phyloP scores from a whole-genome alignment of 1,284 basidiomycete genomes.

The Singerocomus inundabilis region DNA sequence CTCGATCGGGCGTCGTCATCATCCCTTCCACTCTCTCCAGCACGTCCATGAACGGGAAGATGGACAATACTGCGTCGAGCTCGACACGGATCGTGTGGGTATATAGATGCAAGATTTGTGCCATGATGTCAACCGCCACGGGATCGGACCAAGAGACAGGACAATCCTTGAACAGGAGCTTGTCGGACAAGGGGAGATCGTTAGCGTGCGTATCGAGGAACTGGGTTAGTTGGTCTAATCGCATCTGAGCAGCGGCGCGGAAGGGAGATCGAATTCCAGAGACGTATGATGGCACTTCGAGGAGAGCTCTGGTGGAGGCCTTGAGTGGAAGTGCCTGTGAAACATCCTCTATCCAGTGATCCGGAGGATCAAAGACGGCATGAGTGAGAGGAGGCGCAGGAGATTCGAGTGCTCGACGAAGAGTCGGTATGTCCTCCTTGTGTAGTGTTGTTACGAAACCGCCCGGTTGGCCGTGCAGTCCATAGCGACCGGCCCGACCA shows the following conservation, averaged over 20 bases:
- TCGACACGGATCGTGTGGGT: constrained; percentile 38
- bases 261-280: constrained; percentile 47
- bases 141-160: constrained; percentile 48
- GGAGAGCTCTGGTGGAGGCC: constrained; percentile 38
- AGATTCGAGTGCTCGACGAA: constrained; percentile 46
- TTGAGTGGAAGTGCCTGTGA: constrained; percentile 40
- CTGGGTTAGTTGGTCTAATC: constrained; percentile 35
- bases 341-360: constrained; percentile 27
- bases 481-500: constrained; percentile 92
- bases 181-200: constrained; percentile 49
- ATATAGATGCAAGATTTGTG: constrained; percentile 38
- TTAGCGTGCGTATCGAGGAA: constrained; percentile 45
- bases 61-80: constrained; percentile 33
- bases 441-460: constrained; percentile 77
- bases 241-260: constrained; percentile 37
- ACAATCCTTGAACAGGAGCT: constrained; percentile 44
- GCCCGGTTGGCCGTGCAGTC: constrained; percentile 57
- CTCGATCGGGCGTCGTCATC: constrained; percentile 12
- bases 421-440: constrained; percentile 61
- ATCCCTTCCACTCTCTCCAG: constrained; percentile 44
- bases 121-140: constrained; percentile 33
- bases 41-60: constrained; percentile 41
- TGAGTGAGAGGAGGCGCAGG: constrained; percentile 36
- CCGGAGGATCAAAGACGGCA: constrained; percentile 35
- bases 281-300: constrained; percentile 48